Evolutionary conservation across 73 alveolate species (phyloP).

Genomic region (Paramecium primaurelia): DNA sequence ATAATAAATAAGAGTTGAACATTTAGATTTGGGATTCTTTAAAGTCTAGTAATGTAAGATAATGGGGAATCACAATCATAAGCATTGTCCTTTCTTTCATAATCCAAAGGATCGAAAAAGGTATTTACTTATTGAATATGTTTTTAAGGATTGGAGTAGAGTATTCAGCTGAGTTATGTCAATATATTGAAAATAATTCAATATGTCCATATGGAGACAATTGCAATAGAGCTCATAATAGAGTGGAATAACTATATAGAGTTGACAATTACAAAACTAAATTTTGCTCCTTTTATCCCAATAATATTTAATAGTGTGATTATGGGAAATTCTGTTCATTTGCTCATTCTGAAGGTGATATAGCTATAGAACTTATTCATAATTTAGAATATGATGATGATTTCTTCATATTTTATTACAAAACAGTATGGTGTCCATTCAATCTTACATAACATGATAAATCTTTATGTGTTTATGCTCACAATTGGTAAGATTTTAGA

Average conservation of each 20-base stretch:
- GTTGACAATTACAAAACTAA: conserved; percentile 87
- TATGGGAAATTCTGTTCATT: conserved; percentile 87
- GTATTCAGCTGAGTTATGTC: conserved; percentile 76
- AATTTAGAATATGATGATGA: conserved; percentile 75
- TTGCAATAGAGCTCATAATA: conserved; percentile 80
- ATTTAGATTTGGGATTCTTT: conserved; percentile 69
- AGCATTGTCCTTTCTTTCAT: conserved; percentile 82
- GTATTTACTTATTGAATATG: not conserved
- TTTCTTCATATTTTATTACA: conserved; percentile 85
- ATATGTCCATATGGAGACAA: conserved; percentile 77
- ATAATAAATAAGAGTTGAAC: conserved; percentile 5
- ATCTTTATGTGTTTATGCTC: conserved; percentile 96
- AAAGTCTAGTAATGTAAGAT: conserved; percentile 75
- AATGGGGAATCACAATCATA: conserved; percentile 70
- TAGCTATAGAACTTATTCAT: conserved; percentile 78
- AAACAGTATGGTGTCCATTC: conserved; percentile 97
- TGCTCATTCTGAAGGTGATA: conserved; percentile 85
- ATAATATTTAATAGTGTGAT: conserved; percentile 74
- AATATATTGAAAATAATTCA: conserved; percentile 67
- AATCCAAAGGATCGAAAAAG: conserved; percentile 78
- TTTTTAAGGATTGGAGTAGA: not conserved
- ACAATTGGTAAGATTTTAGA: conserved; percentile 95
- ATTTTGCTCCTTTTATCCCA: conserved; percentile 82
- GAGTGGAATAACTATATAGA: conserved; percentile 87
- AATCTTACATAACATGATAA: conserved; percentile 87